Evolutionary conservation across 2,329 filamentous ascomycete genomes (phyloP), one percentile per base, ranked within the genome.

Genomic region (Claviceps digitariae): DNA sequence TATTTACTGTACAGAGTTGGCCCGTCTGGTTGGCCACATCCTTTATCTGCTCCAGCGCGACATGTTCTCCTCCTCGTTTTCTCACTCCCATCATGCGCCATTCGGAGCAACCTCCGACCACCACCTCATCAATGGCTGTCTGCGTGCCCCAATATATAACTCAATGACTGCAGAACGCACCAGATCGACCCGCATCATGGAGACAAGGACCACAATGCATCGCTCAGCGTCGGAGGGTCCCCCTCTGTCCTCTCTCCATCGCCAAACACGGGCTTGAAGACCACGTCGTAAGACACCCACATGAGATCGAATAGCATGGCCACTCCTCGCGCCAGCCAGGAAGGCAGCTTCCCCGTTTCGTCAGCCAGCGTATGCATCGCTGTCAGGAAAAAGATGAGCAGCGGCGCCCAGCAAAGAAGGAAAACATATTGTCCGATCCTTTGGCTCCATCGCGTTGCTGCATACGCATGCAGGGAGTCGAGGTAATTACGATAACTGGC

Each of bases 401-500:
- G 81, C 15, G 74, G 55, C 13, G 61, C 59, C 75, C 81, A 86
- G 0, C 81, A 57, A 0, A 70, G 57, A 6, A 82, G n/a, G 57
- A 94, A 82, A 1, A 90, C 54, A 13, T 72, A 67, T 48, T 76
- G 73, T 0, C 88, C 93, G 0, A 87, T 56, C 17, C 67, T 71
- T 67, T 97, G 91, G 34, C 78, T 73, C 50, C 64, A 65, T 0
- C 75, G 82, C 0, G 89, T 95, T 23, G 81, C 73, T 0, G 73
- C 81, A 66, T 91, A 97, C 0, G 87, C 72, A 52, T 79, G 77
- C 47, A 96, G 74, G 15, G 75, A 70, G 8, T 76, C 71, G 3
- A 98, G 75, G 66, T 90, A 95, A 1, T 72, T 70, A 60, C 83
- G 83, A 64, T 96, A 98, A 52, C 86, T 83, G 5, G 75, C 68